These are phyloP conservation scores for Phytophthora capsici DNA, from an alignment of 352 stramenopile species.

Conservation along the genomic window DNA sequence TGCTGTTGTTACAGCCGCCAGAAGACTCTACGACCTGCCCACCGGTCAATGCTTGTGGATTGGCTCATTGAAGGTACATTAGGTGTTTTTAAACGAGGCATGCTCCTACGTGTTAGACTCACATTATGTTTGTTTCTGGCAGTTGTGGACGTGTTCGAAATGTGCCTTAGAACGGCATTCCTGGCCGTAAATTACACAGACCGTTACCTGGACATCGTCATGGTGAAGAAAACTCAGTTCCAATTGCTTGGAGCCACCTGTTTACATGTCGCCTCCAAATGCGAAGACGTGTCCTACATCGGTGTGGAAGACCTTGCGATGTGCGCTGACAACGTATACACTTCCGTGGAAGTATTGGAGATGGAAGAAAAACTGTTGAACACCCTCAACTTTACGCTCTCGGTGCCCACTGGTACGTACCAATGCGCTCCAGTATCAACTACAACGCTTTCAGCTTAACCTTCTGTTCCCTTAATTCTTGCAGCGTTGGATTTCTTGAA, in stretches of 20 bases:
- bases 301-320: slow-evolving; percentile 91
- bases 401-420: slow-evolving; percentile 82
- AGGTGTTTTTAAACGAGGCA: neutral
- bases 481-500: slow-evolving; percentile 89
- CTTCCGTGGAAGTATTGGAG: slow-evolving; percentile 87
- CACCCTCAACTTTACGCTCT: slow-evolving; percentile 92
- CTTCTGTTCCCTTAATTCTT: neutral
- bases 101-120: slow-evolving; percentile 1
- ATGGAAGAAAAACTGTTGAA: slow-evolving; percentile 93
- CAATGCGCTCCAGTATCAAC: too few relatives aligned
- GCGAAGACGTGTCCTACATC: slow-evolving; percentile 93
- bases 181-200: slow-evolving; percentile 93
- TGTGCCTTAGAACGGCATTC: slow-evolving; percentile 91
- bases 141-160: slow-evolving; percentile 94
- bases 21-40: slow-evolving; percentile 81
- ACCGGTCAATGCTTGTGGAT: slow-evolving; percentile 92
- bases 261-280: slow-evolving; percentile 91
- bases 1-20: slow-evolving; percentile 54
- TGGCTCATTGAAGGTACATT: slow-evolving; percentile 91
- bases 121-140: slow-evolving; percentile 4
- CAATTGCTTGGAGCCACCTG: slow-evolving; percentile 91
- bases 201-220: slow-evolving; percentile 86
- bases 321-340: slow-evolving; percentile 93
- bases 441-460: too few relatives aligned
- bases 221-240: slow-evolving; percentile 90